Conservation (phyloP, 495 filamentous ascomycete species). For the Hyaloscypha bicolor region DNA sequence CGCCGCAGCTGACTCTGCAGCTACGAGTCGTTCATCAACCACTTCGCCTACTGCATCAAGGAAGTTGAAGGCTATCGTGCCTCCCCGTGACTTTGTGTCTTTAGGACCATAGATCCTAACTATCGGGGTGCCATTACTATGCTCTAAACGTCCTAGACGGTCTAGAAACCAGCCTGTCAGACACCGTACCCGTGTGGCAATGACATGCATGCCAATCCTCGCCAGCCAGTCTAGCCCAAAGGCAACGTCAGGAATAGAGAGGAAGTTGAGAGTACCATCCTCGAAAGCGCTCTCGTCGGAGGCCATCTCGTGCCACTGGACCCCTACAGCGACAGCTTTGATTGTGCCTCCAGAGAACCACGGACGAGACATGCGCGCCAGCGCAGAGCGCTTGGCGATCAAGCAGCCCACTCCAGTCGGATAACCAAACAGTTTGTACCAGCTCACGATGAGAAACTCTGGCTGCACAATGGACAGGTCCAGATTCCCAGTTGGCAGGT, state of each 20-base stretch:
- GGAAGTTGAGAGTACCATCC: slow-evolving; percentile 63
- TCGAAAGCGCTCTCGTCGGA: slow-evolving; percentile 50
- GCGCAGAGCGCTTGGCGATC: slow-evolving; percentile 48
- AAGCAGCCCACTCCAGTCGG: slow-evolving; percentile 61
- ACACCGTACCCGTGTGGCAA: slow-evolving; percentile 39
- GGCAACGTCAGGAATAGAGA: slow-evolving; percentile 57
- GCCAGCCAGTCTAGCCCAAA: slow-evolving; percentile 48
- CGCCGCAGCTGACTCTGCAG: slow-evolving; percentile 37
- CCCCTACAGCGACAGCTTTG: slow-evolving; percentile 49
- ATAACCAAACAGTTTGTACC: slow-evolving; percentile 69
- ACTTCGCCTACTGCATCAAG: slow-evolving; percentile 43
- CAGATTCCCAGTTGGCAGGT: slow-evolving; percentile 53
- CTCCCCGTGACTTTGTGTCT: slow-evolving; percentile 53
- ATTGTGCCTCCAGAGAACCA: slow-evolving; percentile 67
- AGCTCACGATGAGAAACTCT: slow-evolving; percentile 59
- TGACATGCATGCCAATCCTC: slow-evolving; percentile 18
- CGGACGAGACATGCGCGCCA: slow-evolving; percentile 46
- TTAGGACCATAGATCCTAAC: slow-evolving; percentile 53
- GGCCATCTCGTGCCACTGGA: slow-evolving; percentile 55
- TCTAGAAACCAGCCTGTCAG: slow-evolving; percentile 52
- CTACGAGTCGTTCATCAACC: slow-evolving; percentile 57
- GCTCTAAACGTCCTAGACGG: slow-evolving; percentile 43
- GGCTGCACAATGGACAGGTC: slow-evolving; percentile 54
- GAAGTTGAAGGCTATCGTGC: slow-evolving; percentile 61
- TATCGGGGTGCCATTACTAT: slow-evolving; percentile 51